phyloP scores from a whole-genome alignment of 2,329 filamentous ascomycete genomes.

The Immersiporthe knoxdaviesiana region DNA sequence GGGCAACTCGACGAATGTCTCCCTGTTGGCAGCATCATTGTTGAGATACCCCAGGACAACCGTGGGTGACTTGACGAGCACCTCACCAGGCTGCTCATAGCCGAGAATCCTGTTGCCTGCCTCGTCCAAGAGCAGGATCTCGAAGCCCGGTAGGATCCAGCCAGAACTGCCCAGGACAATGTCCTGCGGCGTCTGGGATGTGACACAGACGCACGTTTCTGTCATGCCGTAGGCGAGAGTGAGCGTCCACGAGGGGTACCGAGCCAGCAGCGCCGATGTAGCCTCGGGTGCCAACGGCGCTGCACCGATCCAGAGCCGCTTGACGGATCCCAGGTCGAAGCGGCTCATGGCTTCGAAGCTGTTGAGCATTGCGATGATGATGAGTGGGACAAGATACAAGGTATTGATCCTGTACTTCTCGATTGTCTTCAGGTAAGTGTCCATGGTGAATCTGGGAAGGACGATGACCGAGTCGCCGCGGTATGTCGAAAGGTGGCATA shows the following conservation, averaged over 20 bases:
- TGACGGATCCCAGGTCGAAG: neutral
- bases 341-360: neutral
- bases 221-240: conserved; percentile 6
- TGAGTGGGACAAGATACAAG: neutral
- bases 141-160: neutral
- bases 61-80: conserved; percentile 75
- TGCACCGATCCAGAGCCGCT: neutral
- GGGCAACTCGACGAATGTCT: conserved; percentile 71
- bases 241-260: neutral
- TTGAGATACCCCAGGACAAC: conserved; percentile 84
- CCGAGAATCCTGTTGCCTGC: neutral
- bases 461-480: neutral
- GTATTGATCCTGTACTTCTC: conserved; percentile 1
- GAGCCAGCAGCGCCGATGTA: neutral
- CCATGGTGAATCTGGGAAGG: neutral
- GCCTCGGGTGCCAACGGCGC: neutral
- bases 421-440: neutral
- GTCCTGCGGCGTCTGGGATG: neutral
- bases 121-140: neutral
- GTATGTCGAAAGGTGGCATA: conserved; percentile 3
- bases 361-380: neutral
- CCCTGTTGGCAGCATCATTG: conserved; percentile 78
- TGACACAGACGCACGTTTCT: conserved; percentile 7
- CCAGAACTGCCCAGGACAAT: conserved; percentile 1
- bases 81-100: conserved; percentile 76